phyloP scores from a whole-genome alignment of 2,329 filamentous ascomycete species.

The Bertia moriformis region DNA sequence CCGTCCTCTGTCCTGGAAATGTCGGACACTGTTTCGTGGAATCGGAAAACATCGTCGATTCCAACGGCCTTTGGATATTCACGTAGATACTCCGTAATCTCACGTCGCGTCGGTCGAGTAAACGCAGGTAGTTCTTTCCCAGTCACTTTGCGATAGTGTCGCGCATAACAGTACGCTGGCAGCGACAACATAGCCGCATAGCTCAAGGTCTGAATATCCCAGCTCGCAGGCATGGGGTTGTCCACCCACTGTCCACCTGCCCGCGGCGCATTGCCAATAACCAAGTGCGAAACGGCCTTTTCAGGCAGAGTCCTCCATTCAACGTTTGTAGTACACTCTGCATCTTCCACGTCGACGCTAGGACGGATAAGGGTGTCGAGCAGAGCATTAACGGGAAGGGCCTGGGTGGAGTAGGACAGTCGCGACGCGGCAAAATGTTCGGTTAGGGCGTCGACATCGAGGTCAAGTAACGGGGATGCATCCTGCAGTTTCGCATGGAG shows the following conservation, averaged over 20 bases:
- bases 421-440: constrained; percentile 40
- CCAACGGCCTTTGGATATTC: constrained; percentile 35
- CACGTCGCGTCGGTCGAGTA: constrained; percentile 34
- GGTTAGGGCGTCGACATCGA: constrained; percentile 30
- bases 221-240: constrained; percentile 31
- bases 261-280: constrained; percentile 31
- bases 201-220: constrained; percentile 42
- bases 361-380: constrained; percentile 43
- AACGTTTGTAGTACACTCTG: constrained; percentile 30
- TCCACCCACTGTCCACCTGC: constrained; percentile 46
- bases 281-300: constrained; percentile 33
- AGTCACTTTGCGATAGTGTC: constrained; percentile 27
- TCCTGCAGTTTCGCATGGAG: constrained; percentile 37
- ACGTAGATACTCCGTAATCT: constrained; percentile 38
- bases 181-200: constrained; percentile 47
- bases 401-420: constrained; percentile 45
- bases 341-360: constrained; percentile 39
- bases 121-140: constrained; percentile 29
- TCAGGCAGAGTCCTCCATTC: constrained; percentile 35
- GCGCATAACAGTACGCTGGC: constrained; percentile 39
- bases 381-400: constrained; percentile 42
- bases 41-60: constrained; percentile 28
- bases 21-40: constrained; percentile 25
- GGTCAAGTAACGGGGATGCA: constrained; percentile 27
- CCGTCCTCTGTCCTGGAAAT: constrained; percentile 20